Percentiles rank a stretch among this genome's conserved stretches.
Evolutionary conservation across 2,329 filamentous ascomycete species (phyloP).

Genomic region (Daldinia eschscholtzii): DNA sequence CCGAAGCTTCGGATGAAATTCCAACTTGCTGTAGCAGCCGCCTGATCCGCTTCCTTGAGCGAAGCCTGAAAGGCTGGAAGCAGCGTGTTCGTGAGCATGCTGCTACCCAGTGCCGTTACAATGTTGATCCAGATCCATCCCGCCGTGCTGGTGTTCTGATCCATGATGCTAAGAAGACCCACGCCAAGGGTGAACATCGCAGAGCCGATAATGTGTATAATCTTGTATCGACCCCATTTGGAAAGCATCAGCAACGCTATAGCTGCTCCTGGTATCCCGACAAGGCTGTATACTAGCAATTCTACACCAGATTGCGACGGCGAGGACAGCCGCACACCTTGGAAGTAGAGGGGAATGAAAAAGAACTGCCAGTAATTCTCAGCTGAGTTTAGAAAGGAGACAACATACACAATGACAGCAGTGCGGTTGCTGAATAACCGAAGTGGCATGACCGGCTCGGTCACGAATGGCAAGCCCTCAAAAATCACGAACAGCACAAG

Average conservation of each 20-base stretch:
- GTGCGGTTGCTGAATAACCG: slow-evolving; percentile 60
- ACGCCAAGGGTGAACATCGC: slow-evolving; percentile 52
- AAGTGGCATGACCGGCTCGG: slow-evolving; percentile 56
- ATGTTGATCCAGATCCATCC: slow-evolving; percentile 56
- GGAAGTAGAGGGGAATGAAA: slow-evolving; percentile 62
- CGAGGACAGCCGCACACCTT: slow-evolving; percentile 53
- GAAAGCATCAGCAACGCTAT: slow-evolving; percentile 46
- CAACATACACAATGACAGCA: slow-evolving; percentile 48
- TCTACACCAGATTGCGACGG: slow-evolving; percentile 51
- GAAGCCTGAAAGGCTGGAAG: slow-evolving; percentile 57
- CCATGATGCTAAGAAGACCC: slow-evolving; percentile 56
- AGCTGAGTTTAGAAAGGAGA: slow-evolving; percentile 56
- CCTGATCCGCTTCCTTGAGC: slow-evolving; percentile 49
- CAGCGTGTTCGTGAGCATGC: slow-evolving; percentile 56
- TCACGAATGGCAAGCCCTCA: slow-evolving; percentile 47
- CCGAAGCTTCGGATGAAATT: slow-evolving; percentile 58
- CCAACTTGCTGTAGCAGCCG: slow-evolving; percentile 54
- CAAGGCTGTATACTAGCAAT: slow-evolving; percentile 45
- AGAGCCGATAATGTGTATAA: slow-evolving; percentile 48
- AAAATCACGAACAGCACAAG: slow-evolving; percentile 54
- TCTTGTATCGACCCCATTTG: slow-evolving; percentile 46
- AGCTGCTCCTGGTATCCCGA: slow-evolving; percentile 41
- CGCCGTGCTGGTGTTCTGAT: slow-evolving; percentile 50
- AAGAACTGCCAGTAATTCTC: slow-evolving; percentile 55
- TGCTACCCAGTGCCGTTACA: slow-evolving; percentile 54